Evolutionary conservation across 441 rosid species (phyloP).

Genomic region (Flueggea neowawraea): DNA sequence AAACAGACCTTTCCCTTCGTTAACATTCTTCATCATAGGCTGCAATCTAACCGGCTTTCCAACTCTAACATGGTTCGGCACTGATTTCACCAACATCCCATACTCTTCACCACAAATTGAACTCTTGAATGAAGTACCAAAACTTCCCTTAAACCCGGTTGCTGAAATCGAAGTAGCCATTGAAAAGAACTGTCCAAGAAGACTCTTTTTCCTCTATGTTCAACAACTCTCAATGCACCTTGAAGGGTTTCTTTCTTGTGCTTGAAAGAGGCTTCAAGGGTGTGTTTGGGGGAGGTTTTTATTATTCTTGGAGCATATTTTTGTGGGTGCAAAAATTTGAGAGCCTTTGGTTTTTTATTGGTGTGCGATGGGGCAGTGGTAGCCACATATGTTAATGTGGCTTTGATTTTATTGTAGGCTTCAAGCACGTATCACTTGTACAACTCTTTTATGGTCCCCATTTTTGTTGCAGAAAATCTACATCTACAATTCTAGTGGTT

Average conservation of each 20-base stretch:
- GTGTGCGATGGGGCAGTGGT: too few species aligned
- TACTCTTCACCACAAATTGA: conserved; percentile 54
- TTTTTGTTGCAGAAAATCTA: too few species aligned
- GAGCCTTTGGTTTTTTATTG: too few species aligned
- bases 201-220: background rate
- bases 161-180: conserved; percentile 73
- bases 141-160: conserved; percentile 42
- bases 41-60: conserved; percentile 41
- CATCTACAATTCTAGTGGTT: too few species aligned
- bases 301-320: too few species aligned
- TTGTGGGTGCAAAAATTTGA: too few species aligned
- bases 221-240: background rate
- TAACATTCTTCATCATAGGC: conserved; percentile 84
- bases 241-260: background rate
- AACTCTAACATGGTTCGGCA: conserved; percentile 34
- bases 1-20: conserved; percentile 92
- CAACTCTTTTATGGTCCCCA: too few species aligned
- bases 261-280: too few species aligned
- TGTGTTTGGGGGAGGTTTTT: too few species aligned
- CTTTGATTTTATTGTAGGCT: too few species aligned
- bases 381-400: too few species aligned
- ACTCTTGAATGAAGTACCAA: conserved; percentile 46
- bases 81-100: conserved; percentile 32
- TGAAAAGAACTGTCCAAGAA: background rate
- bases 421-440: too few species aligned